Conservation (phyloP, 2,329 filamentous ascomycete genomes). For the Pseudogymnoascus sp. region DNA sequence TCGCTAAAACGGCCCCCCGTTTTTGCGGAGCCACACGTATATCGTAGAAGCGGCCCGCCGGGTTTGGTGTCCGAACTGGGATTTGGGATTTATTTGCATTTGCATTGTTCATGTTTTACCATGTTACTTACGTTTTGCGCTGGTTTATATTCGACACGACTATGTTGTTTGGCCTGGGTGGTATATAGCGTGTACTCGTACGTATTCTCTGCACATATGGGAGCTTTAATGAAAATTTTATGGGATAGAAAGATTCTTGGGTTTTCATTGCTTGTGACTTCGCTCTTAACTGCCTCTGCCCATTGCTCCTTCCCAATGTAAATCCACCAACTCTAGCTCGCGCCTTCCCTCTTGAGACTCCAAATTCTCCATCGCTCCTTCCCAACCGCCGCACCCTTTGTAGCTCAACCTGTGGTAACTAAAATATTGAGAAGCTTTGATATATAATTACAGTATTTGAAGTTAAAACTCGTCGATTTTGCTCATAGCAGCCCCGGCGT, state of each 20-base stretch:
- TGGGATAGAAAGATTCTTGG: neutral
- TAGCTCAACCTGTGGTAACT: neutral
- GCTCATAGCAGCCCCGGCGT: neutral
- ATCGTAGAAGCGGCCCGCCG: constrained; percentile 4
- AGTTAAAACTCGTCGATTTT: neutral
- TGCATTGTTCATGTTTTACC: neutral
- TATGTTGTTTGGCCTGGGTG: neutral
- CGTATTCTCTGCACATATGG: neutral
- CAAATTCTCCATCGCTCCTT: neutral
- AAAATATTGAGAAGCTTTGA: neutral
- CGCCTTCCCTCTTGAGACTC: neutral
- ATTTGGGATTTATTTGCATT: neutral
- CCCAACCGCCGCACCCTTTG: neutral
- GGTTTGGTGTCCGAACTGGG: constrained; percentile 3
- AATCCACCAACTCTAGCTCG: neutral
- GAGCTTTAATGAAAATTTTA: neutral
- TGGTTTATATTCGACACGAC: neutral
- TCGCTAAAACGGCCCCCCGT: constrained; percentile 1
- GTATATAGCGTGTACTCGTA: constrained; percentile 6
- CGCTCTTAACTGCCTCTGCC: neutral
- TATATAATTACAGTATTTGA: neutral
- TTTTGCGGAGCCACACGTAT: constrained; percentile 7
- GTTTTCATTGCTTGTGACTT: neutral
- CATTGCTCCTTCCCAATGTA: neutral
- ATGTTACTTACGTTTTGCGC: neutral